Percentiles rank a stretch among this genome's conserved stretches.
Evolutionary conservation across 1,139 yeast genomes (phyloP).

Genomic region (Geotrichum restrictum): DNA sequence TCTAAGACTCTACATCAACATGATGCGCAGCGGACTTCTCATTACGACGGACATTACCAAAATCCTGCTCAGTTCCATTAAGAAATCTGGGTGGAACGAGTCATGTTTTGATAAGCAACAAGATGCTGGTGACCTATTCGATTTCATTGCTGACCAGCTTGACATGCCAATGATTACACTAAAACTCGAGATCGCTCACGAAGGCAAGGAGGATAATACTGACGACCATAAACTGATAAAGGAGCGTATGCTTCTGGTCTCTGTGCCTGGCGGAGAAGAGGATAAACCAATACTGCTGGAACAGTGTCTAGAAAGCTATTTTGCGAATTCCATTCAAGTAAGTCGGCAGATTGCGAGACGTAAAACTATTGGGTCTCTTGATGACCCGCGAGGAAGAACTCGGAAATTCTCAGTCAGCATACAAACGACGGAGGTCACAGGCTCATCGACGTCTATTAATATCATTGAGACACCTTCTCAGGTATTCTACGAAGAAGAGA

Average conservation of each 20-base stretch:
- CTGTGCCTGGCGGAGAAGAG: conserved; percentile 46
- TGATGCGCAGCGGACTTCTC: conserved; percentile 62
- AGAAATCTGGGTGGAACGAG: conserved; percentile 37
- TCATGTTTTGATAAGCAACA: conserved; percentile 42
- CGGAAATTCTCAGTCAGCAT: conserved; percentile 15
- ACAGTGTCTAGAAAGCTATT: conserved; percentile 70
- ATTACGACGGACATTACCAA: conserved; percentile 59
- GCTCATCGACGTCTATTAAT: not conserved
- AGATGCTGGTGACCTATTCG: conserved; percentile 66
- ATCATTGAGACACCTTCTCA: not conserved
- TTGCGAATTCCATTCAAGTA: conserved; percentile 67
- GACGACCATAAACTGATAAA: conserved; percentile 68
- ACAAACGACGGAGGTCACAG: conserved; percentile 3
- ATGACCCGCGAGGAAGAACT: not conserved
- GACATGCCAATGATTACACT: conserved; percentile 70
- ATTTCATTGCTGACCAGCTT: conserved; percentile 60
- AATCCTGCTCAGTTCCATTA: conserved; percentile 37
- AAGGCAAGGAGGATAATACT: conserved; percentile 59
- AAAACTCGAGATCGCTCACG: conserved; percentile 72
- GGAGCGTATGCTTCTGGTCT: conserved; percentile 65
- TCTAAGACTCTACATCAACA: conserved; percentile 60
- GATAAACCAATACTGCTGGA: conserved; percentile 51
- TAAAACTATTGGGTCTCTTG: conserved; percentile 40
- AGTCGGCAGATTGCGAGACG: conserved; percentile 63
- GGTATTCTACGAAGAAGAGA: conserved; percentile 1